phyloP scores from a whole-genome alignment of 257 asterid species.

The Coffea canephora region DNA sequence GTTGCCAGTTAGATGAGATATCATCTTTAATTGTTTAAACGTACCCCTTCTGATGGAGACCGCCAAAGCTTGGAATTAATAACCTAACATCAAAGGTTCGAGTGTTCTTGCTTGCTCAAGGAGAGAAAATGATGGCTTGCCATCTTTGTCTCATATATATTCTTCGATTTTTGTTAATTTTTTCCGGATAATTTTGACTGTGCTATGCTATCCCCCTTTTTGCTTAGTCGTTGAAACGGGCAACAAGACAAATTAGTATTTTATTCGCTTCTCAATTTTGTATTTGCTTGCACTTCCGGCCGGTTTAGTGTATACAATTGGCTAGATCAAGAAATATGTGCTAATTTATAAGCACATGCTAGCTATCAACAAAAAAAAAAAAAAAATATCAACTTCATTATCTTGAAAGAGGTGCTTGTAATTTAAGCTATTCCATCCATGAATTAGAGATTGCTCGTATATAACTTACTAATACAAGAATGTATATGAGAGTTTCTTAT shows the following conservation, averaged over 20 bases:
- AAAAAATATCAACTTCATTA: background rate
- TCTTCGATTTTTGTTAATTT: background rate
- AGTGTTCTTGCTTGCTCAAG: background rate
- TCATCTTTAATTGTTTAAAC: background rate
- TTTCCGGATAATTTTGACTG: background rate
- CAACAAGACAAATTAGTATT: background rate
- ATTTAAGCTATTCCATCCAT: background rate
- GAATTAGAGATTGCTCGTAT: no score
- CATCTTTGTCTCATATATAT: background rate
- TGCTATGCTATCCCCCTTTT: background rate
- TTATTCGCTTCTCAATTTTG: background rate
- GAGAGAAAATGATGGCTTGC: background rate
- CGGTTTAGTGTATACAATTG: background rate
- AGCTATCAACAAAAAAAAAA: no score
- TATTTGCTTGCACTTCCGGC: background rate
- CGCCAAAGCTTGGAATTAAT: background rate
- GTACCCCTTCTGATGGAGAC: background rate
- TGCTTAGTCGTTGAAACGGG: background rate
- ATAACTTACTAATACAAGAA: background rate
- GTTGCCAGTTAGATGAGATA: slow-evolving; percentile 23
- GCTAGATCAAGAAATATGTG: no score
- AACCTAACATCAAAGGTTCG: background rate
- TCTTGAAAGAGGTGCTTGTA: background rate
- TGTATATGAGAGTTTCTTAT: background rate
- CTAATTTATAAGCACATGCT: no score